A percentile compares a stretch with the other conserved stretches of the same genome.
Evolutionary conservation across 306 rosid genomes (phyloP).

Genomic region (Alnus rubra): DNA sequence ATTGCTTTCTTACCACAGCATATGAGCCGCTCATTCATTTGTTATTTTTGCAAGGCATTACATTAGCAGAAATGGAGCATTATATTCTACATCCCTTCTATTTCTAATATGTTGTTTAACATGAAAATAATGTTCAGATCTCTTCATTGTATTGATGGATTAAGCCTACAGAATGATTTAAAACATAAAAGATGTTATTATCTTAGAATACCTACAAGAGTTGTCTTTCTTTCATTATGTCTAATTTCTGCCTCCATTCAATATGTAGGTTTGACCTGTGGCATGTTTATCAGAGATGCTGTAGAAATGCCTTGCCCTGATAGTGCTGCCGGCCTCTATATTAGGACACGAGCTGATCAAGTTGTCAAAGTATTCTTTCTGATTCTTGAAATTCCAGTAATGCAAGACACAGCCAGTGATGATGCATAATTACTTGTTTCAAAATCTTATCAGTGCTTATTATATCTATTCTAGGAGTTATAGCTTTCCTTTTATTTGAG

Average conservation of each 20-base stretch:
- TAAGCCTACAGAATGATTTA: constrained; percentile 5
- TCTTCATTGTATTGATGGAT: constrained; percentile 14
- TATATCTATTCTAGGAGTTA: constrained; percentile 6
- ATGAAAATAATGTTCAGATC: constrained; percentile 5
- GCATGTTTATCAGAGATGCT: constrained; percentile 63
- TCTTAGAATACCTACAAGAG: background rate
- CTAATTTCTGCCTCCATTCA: constrained; percentile 40
- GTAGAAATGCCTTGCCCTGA: constrained; percentile 89
- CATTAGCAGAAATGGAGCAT: background rate
- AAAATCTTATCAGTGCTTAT: constrained; percentile 23
- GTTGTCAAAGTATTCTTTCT: constrained; percentile 69
- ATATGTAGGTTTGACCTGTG: constrained; percentile 79
- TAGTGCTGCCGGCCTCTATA: constrained; percentile 78
- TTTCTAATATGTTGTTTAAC: background rate
- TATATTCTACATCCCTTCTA: constrained; percentile 6
- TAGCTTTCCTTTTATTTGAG: constrained; percentile 4
- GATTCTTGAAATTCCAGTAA: constrained; percentile 25
- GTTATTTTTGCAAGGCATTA: background rate
- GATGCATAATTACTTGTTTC: constrained; percentile 14
- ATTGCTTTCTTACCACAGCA: background rate
- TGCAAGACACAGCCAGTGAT: constrained; percentile 13
- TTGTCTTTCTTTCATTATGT: constrained; percentile 15
- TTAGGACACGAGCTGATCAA: constrained; percentile 74
- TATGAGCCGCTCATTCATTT: background rate
- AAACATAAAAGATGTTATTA: constrained; percentile 2